Base-by-base conservation (phyloP, 306 rosid genomes). In the Quillaja saponaria region DNA sequence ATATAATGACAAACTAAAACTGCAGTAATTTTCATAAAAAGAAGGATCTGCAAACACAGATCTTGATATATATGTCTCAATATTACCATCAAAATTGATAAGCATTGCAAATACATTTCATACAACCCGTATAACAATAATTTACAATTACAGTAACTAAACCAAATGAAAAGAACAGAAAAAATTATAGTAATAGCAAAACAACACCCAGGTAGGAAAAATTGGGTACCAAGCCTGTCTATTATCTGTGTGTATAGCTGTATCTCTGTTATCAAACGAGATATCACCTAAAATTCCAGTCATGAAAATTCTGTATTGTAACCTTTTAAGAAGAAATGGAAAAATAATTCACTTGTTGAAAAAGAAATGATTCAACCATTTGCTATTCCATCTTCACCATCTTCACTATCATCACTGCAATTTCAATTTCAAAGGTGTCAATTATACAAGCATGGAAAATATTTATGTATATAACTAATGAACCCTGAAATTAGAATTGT, bases 321-420 rank as follows among this genome's bases (percentile, higher is more conserved):
- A 56, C 53, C 46, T 37, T n/a, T 19, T 12, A 11, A 31, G 31
- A 59, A 61, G 54, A 72, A 53, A 31, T 12, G 46, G 47, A 65
- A 40, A 38, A 31, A 18, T 63, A 62, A 50, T 28, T 28, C 58
- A 55, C 52, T 34, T 13, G 15, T 17, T 8, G 19, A 25, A 49
- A 55, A 17, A 34, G 12, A 5, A 18, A 50, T 15, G 38, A 35
- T 14, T 85, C 78, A 92, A 68, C 83, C 74, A 67, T 76, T 72
- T 61, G 75, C 75, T 45, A 21, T 39, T 60, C 81, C 96, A 48
- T 81, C 95, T 25, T 85, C 96, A 16, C 95, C 76, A 58, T 82
- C 94, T 20, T 66, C 96, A 39, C 96, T 91, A 47, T 83, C 95
- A 52, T 92, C 99, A 66, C 99, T 89, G 82, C 78, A 81, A 49